These are phyloP conservation scores for Umbelopsis vinacea DNA, from an alignment of 192 early-diverging fungal genomes.

Conservation along the genomic window DNA sequence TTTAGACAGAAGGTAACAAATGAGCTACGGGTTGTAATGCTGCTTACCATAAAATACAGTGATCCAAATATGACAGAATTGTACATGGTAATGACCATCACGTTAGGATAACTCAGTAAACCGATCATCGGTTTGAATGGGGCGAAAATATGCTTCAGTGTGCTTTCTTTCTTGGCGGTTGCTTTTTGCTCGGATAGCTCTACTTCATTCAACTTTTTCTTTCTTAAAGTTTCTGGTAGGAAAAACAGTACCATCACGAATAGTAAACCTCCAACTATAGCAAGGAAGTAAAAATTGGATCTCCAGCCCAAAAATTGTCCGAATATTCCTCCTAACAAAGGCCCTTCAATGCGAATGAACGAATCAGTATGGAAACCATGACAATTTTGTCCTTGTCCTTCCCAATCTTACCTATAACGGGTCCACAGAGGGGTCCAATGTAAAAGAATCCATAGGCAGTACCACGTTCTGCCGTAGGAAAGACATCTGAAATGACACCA, in stretches of 20 bases:
- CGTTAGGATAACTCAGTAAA: constrained; percentile 4
- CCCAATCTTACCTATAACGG: constrained; percentile 22
- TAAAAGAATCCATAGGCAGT: constrained; percentile 31
- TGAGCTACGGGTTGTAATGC: neutral
- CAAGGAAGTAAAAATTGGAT: constrained; percentile 32
- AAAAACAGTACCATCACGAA: constrained; percentile 22
- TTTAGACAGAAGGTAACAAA: neutral
- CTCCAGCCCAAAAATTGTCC: constrained; percentile 27
- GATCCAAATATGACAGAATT: constrained; percentile 25
- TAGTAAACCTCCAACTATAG: constrained; percentile 7
- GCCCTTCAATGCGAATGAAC: constrained; percentile 2
- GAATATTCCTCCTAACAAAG: constrained; percentile 26
- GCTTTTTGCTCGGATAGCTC: neutral
- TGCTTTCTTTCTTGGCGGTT: neutral
- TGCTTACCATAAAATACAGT: constrained; percentile 24
- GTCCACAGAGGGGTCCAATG: constrained; percentile 29
- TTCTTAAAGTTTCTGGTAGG: constrained; percentile 30
- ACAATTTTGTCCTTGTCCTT: neutral
- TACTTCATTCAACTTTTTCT: neutral
- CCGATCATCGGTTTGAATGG: constrained; percentile 20
- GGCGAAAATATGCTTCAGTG: neutral
- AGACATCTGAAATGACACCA: constrained; percentile 30
- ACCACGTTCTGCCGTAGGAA: constrained; percentile 18
- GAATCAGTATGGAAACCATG: neutral
- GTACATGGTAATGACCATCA: constrained; percentile 14